Base-by-base conservation (phyloP, 2,329 filamentous ascomycete species). In the Sarocladium brachiariae region DNA sequence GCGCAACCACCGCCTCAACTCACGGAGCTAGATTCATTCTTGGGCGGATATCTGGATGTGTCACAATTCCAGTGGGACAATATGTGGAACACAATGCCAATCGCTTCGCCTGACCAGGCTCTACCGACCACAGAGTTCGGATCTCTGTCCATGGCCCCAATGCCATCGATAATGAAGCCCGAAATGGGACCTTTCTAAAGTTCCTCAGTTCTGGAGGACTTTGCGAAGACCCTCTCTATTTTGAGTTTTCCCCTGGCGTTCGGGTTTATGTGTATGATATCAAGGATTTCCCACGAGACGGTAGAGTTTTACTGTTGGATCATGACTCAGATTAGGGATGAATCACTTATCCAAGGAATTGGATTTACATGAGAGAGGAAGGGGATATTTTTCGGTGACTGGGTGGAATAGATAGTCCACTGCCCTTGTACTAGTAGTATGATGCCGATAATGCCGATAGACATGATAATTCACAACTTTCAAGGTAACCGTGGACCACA, bases 1-100 rank as follows among this genome's bases (percentile, higher is more conserved):
- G 58, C 48, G 52, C 61, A 53, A 51, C 57, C 53, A 33, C 56
- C 46, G 55, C 62, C 56, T 23, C 61, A 58, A 6, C 56, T 56
- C 37, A 54, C 53, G n/a, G 61, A 63, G 50, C 34, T 75, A n/a
- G 72, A 76, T 41, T 67, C 72, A 13, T 69, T 75, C 30, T 53
- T 77, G 35, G 66, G 67, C 14, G 66, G 67, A 1, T 73, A 72
- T 50, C 55, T 76, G 16, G 73, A 77, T 53, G 61, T 69, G 5
- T 65, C 66, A 9, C 57, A 63, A 3, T 57, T 76, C 14, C 72
- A 74, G 46, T 74, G 73, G 68, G 46, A 49, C 14, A 19, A 35
- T 18, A 47, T 47, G 43, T 47, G 43, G 43, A 47, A 47, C 16
- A 47, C 43, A 3, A 33, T 47, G 43, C 43, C 43, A 4, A 19